phyloP scores from a whole-genome alignment of 495 filamentous ascomycete species.

The Cercophora sp. region DNA sequence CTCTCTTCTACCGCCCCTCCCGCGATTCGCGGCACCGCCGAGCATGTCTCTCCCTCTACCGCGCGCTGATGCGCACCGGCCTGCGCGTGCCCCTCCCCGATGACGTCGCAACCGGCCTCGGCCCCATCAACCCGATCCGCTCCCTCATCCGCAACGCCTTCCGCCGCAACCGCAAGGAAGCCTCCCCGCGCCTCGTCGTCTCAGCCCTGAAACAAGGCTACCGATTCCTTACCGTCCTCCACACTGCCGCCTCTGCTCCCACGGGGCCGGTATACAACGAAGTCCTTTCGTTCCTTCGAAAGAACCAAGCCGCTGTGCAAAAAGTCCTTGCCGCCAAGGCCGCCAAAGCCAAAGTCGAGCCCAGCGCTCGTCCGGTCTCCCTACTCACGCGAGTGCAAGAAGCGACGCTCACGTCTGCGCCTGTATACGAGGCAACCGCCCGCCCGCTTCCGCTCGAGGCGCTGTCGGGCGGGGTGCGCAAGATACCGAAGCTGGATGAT shows the following conservation, averaged over 20 bases:
- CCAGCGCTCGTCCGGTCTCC: conserved; percentile 12
- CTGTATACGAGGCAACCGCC: conserved; percentile 40
- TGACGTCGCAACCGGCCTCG: conserved; percentile 39
- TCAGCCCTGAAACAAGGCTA: conserved; percentile 64
- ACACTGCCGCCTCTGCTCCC: conserved; percentile 7
- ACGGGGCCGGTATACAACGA: conserved; percentile 20
- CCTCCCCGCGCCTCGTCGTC: conserved; percentile 49
- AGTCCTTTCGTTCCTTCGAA: conserved; percentile 32
- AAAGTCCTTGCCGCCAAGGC: not conserved
- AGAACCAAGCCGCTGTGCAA: conserved; percentile 26
- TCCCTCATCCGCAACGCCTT: conserved; percentile 53
- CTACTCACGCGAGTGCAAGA: conserved; percentile 30
- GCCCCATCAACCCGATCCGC: conserved; percentile 36
- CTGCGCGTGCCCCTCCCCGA: conserved; percentile 42
- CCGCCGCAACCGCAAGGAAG: conserved; percentile 50
- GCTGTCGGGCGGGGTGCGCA: conserved; percentile 49
- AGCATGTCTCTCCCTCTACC: conserved; percentile 74
- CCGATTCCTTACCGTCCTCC: conserved; percentile 28
- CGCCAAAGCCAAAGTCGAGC: conserved; percentile 13
- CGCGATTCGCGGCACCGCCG: conserved; percentile 53
- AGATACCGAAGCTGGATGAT: conserved; percentile 54
- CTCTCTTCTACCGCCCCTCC: conserved; percentile 41
- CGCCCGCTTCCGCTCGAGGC: conserved; percentile 40
- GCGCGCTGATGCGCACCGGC: conserved; percentile 63
- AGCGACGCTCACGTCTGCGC: conserved; percentile 29